These are phyloP conservation scores for Prunus mongolica DNA, from an alignment of 306 rosid species.

Conservation along the genomic window DNA sequence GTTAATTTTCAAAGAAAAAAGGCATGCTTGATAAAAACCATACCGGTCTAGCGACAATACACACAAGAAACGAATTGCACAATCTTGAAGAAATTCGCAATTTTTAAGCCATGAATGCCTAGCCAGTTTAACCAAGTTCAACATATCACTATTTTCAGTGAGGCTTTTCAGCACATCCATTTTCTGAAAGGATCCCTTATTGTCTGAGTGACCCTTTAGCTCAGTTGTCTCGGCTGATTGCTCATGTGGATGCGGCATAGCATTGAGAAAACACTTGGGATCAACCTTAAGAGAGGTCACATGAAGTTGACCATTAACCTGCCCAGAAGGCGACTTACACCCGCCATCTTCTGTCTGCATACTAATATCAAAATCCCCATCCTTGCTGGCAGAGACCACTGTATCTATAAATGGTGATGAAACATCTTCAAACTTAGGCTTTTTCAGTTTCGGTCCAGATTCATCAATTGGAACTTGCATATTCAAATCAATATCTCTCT, in stretches of 20 bases:
- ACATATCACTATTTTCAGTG: slow-evolving; percentile 60
- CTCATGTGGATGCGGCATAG: slow-evolving; percentile 25
- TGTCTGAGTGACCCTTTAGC: slow-evolving; percentile 34
- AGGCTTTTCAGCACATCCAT: slow-evolving; percentile 31
- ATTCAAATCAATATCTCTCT: slow-evolving; percentile 82
- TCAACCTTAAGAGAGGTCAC: slow-evolving; percentile 43
- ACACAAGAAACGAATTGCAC: slow-evolving; percentile 85
- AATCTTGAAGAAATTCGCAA: slow-evolving; percentile 87
- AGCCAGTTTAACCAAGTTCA: slow-evolving; percentile 69
- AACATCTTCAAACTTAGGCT: slow-evolving; percentile 59
- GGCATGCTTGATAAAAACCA: slow-evolving; percentile 16
- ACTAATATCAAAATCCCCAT: slow-evolving; percentile 38
- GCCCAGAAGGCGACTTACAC: slow-evolving; percentile 41
- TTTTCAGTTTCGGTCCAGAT: slow-evolving; percentile 52
- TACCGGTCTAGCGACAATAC: slow-evolving; percentile 93
- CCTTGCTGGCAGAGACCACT: slow-evolving; percentile 39
- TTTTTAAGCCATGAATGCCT: slow-evolving; percentile 89
- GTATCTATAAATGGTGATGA: slow-evolving; percentile 42
- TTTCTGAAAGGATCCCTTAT: slow-evolving; percentile 43
- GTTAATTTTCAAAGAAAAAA: background rate
- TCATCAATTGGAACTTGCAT: slow-evolving; percentile 56
- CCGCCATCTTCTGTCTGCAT: slow-evolving; percentile 43
- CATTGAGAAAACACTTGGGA: slow-evolving; percentile 39
- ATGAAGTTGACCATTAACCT: slow-evolving; percentile 41
- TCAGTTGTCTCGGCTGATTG: slow-evolving; percentile 30